A percentile compares a stretch with the other conserved stretches of the same genome.
Conservation (phyloP, 2,329 filamentous ascomycete species). For the Cladorrhinum sp. region DNA sequence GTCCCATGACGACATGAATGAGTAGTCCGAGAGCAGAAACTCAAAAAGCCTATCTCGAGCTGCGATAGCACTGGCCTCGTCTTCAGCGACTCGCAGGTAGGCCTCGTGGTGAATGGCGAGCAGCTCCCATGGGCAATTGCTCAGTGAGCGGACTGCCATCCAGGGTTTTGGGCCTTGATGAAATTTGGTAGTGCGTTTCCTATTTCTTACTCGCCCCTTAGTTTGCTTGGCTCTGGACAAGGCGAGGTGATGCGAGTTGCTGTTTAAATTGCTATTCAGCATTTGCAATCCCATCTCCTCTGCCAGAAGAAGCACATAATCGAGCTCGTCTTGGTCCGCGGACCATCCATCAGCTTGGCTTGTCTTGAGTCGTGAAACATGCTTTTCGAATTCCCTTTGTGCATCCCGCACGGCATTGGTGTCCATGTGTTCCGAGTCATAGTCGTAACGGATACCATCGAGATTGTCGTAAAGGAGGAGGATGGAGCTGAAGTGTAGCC, state of each 20-base stretch:
- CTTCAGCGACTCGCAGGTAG: constrained; percentile 7
- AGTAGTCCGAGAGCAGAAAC: constrained; percentile 17
- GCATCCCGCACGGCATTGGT: background rate
- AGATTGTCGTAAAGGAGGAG: constrained; percentile 13
- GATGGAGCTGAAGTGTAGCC: constrained; percentile 19
- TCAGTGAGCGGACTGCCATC: constrained; percentile 8
- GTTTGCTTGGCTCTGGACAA: constrained; percentile 9
- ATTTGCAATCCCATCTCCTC: constrained; percentile 14
- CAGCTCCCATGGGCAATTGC: constrained; percentile 18
- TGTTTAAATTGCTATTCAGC: background rate
- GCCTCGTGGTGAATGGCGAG: constrained; percentile 13
- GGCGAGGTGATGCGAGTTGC: constrained; percentile 10
- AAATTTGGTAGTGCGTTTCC: constrained; percentile 14
- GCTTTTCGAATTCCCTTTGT: constrained; percentile 14
- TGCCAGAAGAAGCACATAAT: constrained; percentile 12
- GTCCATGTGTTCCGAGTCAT: background rate
- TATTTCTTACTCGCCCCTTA: background rate
- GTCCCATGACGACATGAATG: constrained; percentile 18
- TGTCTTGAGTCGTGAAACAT: constrained; percentile 16
- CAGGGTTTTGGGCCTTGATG: constrained; percentile 13
- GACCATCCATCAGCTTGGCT: constrained; percentile 13
- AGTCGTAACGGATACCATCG: constrained; percentile 1
- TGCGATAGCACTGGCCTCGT: constrained; percentile 6
- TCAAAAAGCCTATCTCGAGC: constrained; percentile 15
- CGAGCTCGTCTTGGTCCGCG: constrained; percentile 15